phyloP scores from a whole-genome alignment of 371 early-diverging fungal species.

The Funneliformis caledonium region DNA sequence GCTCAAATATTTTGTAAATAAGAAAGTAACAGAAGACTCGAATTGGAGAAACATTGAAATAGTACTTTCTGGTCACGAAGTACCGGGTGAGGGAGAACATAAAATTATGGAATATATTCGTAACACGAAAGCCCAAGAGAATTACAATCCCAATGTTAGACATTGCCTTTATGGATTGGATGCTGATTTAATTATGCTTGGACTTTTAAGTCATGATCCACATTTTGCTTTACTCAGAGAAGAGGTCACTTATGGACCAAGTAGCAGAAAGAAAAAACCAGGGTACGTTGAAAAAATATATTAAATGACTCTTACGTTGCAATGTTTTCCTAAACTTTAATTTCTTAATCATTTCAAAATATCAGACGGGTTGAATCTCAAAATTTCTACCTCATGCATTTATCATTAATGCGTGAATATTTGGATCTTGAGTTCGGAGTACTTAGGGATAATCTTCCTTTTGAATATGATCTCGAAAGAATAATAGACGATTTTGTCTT shows the following conservation, averaged over 20 bases:
- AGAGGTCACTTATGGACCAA: conserved; percentile 87
- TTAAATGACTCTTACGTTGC: background rate
- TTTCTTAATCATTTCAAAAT: background rate
- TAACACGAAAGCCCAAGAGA: conserved; percentile 75
- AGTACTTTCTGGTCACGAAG: conserved; percentile 92
- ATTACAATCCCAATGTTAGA: conserved; percentile 82
- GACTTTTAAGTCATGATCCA: conserved; percentile 93
- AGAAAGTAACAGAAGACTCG: conserved; percentile 88
- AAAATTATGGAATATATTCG: conserved; percentile 99
- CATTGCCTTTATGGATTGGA: conserved; percentile 99
- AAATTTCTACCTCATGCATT: conserved; percentile 82
- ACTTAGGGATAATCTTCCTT: conserved; percentile 55
- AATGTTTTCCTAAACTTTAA: background rate
- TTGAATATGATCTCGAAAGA: conserved; percentile 87
- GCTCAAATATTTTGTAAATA: conserved; percentile 89
- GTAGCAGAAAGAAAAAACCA: conserved; percentile 54
- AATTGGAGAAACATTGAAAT: conserved; percentile 90
- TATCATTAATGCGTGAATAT: conserved; percentile 91
- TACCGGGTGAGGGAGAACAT: conserved; percentile 99
- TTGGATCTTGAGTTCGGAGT: conserved; percentile 84
- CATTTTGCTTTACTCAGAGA: conserved; percentile 97
- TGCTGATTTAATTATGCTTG: conserved; percentile 99
- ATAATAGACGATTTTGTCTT: conserved; percentile 97
- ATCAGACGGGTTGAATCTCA: conserved; percentile 58
- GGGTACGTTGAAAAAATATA: conserved; percentile 28